A percentile compares a stretch with the other conserved stretches of the same genome.
Conservation (phyloP, 148 eudicot species). For the Drosera capensis region DNA sequence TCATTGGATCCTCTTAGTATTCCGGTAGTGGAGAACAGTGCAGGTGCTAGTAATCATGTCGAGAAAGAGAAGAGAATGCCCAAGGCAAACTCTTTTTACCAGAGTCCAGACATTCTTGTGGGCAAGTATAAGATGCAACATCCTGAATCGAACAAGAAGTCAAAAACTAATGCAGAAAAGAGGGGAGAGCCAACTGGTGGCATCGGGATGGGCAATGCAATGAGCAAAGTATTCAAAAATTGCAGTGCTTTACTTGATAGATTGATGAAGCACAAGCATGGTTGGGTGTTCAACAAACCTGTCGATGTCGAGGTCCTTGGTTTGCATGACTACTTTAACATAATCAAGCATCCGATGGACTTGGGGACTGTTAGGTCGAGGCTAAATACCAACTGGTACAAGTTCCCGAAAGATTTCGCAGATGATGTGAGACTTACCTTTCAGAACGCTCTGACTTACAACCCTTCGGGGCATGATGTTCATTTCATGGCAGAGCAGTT, state of each 20-base stretch:
- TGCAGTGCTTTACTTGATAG: conserved; percentile 56
- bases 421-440: conserved; percentile 92
- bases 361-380: conserved; percentile 83
- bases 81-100: conserved; percentile 50
- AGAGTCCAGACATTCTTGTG: conserved; percentile 46
- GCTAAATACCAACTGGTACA: conserved; percentile 58
- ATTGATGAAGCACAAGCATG: conserved; percentile 86
- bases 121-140: conserved; percentile 58
- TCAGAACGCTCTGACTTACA: conserved; percentile 82
- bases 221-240: conserved; percentile 41
- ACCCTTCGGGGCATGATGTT: conserved; percentile 85
- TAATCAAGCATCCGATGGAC: conserved; percentile 86
- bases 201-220: conserved; percentile 24
- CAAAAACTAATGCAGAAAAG: conserved; percentile 41
- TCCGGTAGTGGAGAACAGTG: conserved; percentile 36
- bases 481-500: conserved; percentile 67
- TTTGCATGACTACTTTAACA: conserved; percentile 67
- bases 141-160: conserved; percentile 48
- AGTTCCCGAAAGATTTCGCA: conserved; percentile 66
- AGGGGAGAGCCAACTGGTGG: conserved; percentile 25
- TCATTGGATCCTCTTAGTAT: conserved; percentile 33
- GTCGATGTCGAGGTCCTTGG: conserved; percentile 70
- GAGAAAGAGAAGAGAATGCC: conserved; percentile 74
- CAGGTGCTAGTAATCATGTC: conserved; percentile 24
- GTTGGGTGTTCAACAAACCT: conserved; percentile 83